phyloP scores from a whole-genome alignment of 805 yeast species.

The Brettanomyces bruxellensis region DNA sequence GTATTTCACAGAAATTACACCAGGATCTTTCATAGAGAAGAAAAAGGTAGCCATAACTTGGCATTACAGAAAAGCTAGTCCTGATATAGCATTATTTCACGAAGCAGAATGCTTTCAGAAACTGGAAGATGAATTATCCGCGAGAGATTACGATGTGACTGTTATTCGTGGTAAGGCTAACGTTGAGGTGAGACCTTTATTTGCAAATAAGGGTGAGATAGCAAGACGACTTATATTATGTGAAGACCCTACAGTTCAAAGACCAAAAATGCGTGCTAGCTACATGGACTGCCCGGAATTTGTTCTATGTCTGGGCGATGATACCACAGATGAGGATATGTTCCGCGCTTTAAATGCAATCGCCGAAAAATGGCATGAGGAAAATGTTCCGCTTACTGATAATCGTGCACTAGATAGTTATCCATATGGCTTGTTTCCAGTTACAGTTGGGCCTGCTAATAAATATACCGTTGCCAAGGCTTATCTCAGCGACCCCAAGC shows the following conservation, averaged over 20 bases:
- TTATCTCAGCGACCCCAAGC: slow-evolving; percentile 74
- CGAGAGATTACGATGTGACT: slow-evolving; percentile 58
- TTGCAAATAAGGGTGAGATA: slow-evolving; percentile 95
- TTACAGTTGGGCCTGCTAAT: slow-evolving; percentile 88
- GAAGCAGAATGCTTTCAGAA: slow-evolving; percentile 65
- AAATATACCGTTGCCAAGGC: slow-evolving; percentile 80
- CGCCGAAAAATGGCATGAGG: slow-evolving; percentile 42
- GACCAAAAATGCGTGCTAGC: slow-evolving; percentile 3
- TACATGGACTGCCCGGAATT: slow-evolving; percentile 63
- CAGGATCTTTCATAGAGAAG: slow-evolving; percentile 78
- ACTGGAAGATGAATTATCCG: slow-evolving; percentile 41
- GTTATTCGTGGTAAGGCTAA: slow-evolving; percentile 97
- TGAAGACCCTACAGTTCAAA: slow-evolving; percentile 40
- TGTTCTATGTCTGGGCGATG: slow-evolving; percentile 88
- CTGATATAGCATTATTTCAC: slow-evolving; percentile 84
- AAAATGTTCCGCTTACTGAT: slow-evolving; percentile 31
- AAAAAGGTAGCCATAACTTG: slow-evolving; percentile 94
- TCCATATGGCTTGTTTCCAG: slow-evolving; percentile 62
- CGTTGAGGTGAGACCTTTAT: slow-evolving; percentile 91
- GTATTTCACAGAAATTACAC: slow-evolving; percentile 77
- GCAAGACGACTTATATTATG: slow-evolving; percentile 68
- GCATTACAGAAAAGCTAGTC: slow-evolving; percentile 95
- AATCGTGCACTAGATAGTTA: slow-evolving; percentile 10
- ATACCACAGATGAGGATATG: slow-evolving; percentile 97
- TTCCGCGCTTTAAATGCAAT: slow-evolving; percentile 64